Conservation (phyloP, 2,329 filamentous ascomycete species). For the Ophiognomonia clavigignenti-juglandacearum region DNA sequence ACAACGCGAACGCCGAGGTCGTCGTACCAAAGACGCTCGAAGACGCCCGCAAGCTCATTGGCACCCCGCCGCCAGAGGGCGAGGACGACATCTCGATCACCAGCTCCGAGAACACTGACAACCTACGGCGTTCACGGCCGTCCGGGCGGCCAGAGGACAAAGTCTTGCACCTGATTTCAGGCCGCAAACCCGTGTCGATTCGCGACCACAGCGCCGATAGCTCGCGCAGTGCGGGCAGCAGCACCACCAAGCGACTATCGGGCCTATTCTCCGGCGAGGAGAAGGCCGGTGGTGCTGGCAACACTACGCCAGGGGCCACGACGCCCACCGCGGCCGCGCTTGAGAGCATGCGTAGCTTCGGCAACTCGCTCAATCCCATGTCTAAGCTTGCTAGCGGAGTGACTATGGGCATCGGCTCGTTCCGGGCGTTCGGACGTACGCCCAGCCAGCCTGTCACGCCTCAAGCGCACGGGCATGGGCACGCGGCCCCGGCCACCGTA, state of each 20-base stretch:
- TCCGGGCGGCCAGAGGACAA: conserved; percentile 52
- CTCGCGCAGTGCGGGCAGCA: conserved; percentile 55
- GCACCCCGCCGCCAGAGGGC: conserved; percentile 56
- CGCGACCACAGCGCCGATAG: conserved; percentile 79
- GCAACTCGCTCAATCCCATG: conserved; percentile 78
- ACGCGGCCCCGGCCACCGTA: conserved; percentile 25
- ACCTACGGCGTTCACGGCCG: conserved; percentile 16
- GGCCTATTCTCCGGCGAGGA: conserved; percentile 42
- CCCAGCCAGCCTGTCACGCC: conserved; percentile 35
- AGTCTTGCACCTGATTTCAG: conserved; percentile 62
- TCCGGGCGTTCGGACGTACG: conserved; percentile 68
- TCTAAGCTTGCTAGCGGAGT: conserved; percentile 57
- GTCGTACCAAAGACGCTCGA: conserved; percentile 84
- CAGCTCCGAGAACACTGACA: conserved; percentile 38
- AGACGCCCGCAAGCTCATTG: conserved; percentile 85
- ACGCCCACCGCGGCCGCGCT: conserved; percentile 23
- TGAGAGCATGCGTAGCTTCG: conserved; percentile 76
- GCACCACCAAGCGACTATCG: conserved; percentile 40
- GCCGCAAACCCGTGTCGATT: conserved; percentile 48
- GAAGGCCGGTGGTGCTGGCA: too few species aligned
- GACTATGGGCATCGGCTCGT: conserved; percentile 57
- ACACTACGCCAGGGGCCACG: conserved; percentile 21
- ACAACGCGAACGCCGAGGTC: conserved; percentile 40
- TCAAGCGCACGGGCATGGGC: not conserved
- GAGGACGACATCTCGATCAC: conserved; percentile 54